Evolutionary conservation across 768 basidiomycete genomes (phyloP).

Genomic region (Cystofilobasidium capitatum): DNA sequence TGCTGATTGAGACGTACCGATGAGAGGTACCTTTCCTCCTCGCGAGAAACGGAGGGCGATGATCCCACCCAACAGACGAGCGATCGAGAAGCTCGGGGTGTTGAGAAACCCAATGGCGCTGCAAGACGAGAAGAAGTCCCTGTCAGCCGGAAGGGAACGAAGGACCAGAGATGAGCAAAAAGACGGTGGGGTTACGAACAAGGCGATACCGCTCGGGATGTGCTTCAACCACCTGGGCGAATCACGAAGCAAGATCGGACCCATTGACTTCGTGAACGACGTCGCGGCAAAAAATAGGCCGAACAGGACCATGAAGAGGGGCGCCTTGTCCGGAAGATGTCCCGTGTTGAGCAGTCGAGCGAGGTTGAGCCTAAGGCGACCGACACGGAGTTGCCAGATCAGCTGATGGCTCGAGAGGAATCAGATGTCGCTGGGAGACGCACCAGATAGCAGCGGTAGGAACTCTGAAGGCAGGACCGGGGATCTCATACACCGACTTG

Average conservation of each 20-base stretch:
- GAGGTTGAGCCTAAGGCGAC: constrained; percentile 41
- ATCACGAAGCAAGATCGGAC: constrained; percentile 16
- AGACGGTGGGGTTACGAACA: constrained; percentile 36
- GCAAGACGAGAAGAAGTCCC: background rate
- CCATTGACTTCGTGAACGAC: constrained; percentile 57
- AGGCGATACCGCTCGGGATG: constrained; percentile 87
- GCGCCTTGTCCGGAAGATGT: constrained; percentile 64
- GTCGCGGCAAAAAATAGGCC: constrained; percentile 60
- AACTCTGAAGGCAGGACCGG: constrained; percentile 83
- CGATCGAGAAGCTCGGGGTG: constrained; percentile 86
- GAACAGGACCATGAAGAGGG: constrained; percentile 68
- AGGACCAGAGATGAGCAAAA: background rate
- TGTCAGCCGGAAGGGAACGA: background rate
- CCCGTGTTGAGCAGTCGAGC: constrained; percentile 50
- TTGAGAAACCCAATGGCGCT: constrained; percentile 62
- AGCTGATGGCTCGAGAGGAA: background rate
- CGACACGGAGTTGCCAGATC: background rate
- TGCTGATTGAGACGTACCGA: constrained; percentile 42
- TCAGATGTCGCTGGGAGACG: constrained; percentile 16
- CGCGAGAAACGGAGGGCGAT: constrained; percentile 51
- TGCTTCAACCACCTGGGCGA: constrained; percentile 44
- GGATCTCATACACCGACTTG: constrained; percentile 57
- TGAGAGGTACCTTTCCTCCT: constrained; percentile 33
- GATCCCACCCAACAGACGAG: constrained; percentile 77
- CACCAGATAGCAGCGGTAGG: constrained; percentile 91